Conservation (phyloP, 768 basidiomycete genomes). For the Gloeophyllum trabeum region DNA sequence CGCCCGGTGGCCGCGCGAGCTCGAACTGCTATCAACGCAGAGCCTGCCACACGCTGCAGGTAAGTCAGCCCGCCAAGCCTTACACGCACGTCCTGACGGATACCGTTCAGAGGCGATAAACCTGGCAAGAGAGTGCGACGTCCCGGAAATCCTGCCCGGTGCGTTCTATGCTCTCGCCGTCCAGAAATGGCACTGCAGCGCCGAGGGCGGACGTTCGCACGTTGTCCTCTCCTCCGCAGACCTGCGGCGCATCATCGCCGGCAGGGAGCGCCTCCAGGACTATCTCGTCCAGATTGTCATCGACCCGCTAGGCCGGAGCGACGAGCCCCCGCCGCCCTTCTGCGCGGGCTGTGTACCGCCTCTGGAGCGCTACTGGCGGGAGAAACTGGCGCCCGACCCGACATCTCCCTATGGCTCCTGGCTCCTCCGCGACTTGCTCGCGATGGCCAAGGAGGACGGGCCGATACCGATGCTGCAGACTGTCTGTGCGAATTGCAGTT, state of each 20-base stretch:
- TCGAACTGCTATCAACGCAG: conserved; percentile 15
- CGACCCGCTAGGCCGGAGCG: conserved; percentile 4
- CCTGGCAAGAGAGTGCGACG: conserved; percentile 22
- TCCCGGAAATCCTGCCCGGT: conserved; percentile 26
- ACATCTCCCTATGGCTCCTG: conserved; percentile 9
- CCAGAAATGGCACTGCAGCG: conserved; percentile 14
- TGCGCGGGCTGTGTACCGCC: conserved; percentile 5
- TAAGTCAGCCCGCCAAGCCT: conserved; percentile 7
- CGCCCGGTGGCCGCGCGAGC: conserved; percentile 19
- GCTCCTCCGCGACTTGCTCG: conserved; percentile 13
- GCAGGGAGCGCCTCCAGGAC: conserved; percentile 19
- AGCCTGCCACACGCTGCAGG: conserved; percentile 21
- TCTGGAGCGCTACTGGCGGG: conserved; percentile 6
- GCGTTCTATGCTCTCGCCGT: conserved; percentile 27
- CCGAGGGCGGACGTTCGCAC: conserved; percentile 20
- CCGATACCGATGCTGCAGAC: neutral
- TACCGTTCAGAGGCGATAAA: conserved; percentile 18
- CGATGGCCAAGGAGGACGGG: conserved; percentile 2
- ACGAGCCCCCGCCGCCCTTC: neutral
- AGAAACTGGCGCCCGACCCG: conserved; percentile 5
- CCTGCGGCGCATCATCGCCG: conserved; percentile 19
- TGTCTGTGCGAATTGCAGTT: neutral
- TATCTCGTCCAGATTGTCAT: conserved; percentile 9
- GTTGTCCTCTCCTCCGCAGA: conserved; percentile 16
- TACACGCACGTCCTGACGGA: neutral